phyloP scores from a whole-genome alignment of 495 filamentous ascomycete genomes.

The Tuber aestivum region DNA sequence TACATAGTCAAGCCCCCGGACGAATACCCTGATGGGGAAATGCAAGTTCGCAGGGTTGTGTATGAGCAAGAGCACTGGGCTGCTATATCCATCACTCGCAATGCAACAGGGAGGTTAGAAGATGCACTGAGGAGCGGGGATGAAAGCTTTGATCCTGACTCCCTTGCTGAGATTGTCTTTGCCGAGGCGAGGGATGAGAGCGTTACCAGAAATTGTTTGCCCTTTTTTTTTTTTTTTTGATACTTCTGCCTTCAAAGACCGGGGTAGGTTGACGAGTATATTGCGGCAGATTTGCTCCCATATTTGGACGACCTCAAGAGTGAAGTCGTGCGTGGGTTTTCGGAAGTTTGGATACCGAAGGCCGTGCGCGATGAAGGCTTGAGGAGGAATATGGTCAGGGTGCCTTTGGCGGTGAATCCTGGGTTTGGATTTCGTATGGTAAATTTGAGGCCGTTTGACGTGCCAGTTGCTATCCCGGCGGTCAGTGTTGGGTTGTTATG shows the following conservation, averaged over 20 bases:
- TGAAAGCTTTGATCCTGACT: constrained; percentile 58
- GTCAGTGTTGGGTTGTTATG: constrained; percentile 62
- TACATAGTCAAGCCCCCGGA: constrained; percentile 50
- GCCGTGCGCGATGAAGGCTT: not conserved
- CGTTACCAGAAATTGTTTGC: constrained; percentile 41
- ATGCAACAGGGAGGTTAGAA: constrained; percentile 58
- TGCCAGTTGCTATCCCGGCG: constrained; percentile 53
- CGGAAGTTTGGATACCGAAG: constrained; percentile 2
- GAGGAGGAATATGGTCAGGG: constrained; percentile 45
- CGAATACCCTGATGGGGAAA: constrained; percentile 55
- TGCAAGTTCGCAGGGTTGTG: constrained; percentile 55
- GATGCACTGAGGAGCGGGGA: constrained; percentile 55
- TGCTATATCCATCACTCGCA: constrained; percentile 60
- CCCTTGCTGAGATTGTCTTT: constrained; percentile 56
- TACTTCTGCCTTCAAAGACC: not conserved
- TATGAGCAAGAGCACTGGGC: constrained; percentile 60
- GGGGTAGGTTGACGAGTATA: not conserved
- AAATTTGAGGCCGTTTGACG: constrained; percentile 60
- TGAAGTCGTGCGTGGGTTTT: not conserved
- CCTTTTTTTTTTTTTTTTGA: not conserved
- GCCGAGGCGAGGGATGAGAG: constrained; percentile 57
- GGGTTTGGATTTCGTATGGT: constrained; percentile 57
- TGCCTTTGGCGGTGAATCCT: constrained; percentile 58
- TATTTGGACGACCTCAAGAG: not conserved
- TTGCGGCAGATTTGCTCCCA: not conserved